phyloP scores from a whole-genome alignment of 805 yeast genomes.

The Hanseniaspora meyeri region DNA sequence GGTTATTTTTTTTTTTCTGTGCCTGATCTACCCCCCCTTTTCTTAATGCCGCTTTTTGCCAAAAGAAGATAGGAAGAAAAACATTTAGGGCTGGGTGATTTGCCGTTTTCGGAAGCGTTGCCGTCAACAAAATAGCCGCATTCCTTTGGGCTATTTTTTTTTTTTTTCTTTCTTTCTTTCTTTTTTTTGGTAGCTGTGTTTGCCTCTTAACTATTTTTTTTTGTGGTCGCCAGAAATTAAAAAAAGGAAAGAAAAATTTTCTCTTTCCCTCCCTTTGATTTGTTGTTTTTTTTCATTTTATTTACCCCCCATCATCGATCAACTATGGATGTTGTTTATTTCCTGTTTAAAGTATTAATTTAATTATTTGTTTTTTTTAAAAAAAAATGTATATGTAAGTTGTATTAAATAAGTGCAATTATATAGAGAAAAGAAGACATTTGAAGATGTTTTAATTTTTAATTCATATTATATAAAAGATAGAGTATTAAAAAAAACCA shows the following conservation, averaged over 20 bases:
- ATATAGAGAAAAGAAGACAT: too few species aligned
- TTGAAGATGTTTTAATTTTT: too few species aligned
- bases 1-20: neutral
- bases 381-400: too few species aligned
- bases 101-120: neutral
- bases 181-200: neutral
- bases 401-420: too few species aligned
- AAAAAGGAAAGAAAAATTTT: neutral
- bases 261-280: neutral
- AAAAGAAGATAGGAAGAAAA: too few species aligned
- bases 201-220: neutral
- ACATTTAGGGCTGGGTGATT: too few species aligned
- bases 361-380: neutral
- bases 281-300: neutral
- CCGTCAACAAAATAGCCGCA: neutral
- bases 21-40: too few species aligned
- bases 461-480: too few species aligned
- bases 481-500: neutral
- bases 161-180: too few species aligned
- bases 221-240: neutral
- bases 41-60: too few species aligned
- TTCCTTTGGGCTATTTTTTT: too few species aligned
- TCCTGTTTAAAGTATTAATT: neutral
- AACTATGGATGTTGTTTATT: neutral
- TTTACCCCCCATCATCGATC: neutral